A percentile compares a stretch with the other conserved stretches of the same genome.
Evolutionary conservation across 225 moss, liverwort and hornwort genomes (phyloP).

Genomic region (Rhytidiadelphus loreus): DNA sequence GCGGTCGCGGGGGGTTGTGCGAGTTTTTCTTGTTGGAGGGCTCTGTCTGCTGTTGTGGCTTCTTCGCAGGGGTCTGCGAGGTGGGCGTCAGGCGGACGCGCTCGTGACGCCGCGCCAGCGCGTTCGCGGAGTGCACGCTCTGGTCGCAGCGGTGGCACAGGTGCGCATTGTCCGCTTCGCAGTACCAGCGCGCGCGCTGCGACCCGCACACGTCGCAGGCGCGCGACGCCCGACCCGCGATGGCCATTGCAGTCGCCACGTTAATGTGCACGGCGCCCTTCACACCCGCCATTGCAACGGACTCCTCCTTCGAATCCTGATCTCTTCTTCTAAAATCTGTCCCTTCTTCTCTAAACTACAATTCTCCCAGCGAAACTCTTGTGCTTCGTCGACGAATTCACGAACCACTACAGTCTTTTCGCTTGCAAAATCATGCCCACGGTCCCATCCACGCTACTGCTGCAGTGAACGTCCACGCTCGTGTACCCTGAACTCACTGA

Average conservation of each 20-base stretch:
- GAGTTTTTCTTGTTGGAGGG: neutral
- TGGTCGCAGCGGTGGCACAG: slow-evolving; percentile 45
- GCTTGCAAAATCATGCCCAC: neutral
- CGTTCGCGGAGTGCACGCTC: slow-evolving; percentile 50
- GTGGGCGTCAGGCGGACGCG: slow-evolving; percentile 23
- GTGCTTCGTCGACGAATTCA: neutral
- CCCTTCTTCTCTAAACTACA: neutral
- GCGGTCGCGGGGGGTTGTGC: neutral
- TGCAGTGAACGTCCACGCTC: neutral
- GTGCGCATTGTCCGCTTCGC: slow-evolving; percentile 52
- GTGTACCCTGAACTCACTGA: neutral
- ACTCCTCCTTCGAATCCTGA: neutral
- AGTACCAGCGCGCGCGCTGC: slow-evolving; percentile 50
- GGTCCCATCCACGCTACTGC: neutral
- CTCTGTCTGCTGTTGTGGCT: neutral
- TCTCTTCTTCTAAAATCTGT: neutral
- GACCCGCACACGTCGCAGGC: slow-evolving; percentile 54
- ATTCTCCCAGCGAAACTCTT: neutral
- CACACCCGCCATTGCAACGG: neutral
- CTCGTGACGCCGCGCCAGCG: slow-evolving; percentile 43
- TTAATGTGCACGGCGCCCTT: slow-evolving; percentile 12
- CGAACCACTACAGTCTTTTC: neutral
- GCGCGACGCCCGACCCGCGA: slow-evolving; percentile 43
- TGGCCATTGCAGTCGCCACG: slow-evolving; percentile 52
- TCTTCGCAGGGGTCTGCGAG: neutral